A percentile compares a stretch with the other conserved stretches of the same genome.
These are phyloP conservation scores for Mediolabrus comicus DNA, from an alignment of 108 stramenopile genomes.

Conservation along the genomic window DNA sequence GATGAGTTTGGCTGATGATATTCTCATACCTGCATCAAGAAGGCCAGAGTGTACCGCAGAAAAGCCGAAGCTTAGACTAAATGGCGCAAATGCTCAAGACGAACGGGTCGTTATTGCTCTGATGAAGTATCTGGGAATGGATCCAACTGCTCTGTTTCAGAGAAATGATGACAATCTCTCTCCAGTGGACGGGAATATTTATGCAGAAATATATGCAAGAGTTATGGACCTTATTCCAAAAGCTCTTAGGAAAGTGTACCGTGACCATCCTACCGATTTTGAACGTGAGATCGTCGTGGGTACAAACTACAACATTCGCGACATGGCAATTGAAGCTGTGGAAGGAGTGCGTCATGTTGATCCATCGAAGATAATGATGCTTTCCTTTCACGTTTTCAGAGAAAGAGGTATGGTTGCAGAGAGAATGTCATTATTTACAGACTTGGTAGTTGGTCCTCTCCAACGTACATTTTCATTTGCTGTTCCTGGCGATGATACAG, in stretches of 20 bases:
- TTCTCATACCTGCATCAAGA: constrained; percentile 37
- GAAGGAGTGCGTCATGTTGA: constrained; percentile 31
- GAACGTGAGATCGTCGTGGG: constrained; percentile 34
- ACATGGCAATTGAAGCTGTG: neutral
- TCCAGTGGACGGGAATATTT: constrained; percentile 18
- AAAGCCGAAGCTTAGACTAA: neutral
- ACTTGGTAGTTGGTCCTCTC: constrained; percentile 37
- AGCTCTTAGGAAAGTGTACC: constrained; percentile 28
- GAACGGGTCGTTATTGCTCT: constrained; percentile 25
- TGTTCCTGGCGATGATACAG: constrained; percentile 38
- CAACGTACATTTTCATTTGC: constrained; percentile 48
- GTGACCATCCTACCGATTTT: constrained; percentile 23
- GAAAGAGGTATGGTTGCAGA: constrained; percentile 31
- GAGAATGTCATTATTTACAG: constrained; percentile 28
- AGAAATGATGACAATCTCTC: neutral
- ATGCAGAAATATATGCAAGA: constrained; percentile 28
- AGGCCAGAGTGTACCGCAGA: constrained; percentile 13
- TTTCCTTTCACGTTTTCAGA: constrained; percentile 23
- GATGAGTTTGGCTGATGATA: constrained; percentile 30
- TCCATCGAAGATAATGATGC: constrained; percentile 13
- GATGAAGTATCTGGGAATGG: constrained; percentile 20
- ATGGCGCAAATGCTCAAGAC: constrained; percentile 22
- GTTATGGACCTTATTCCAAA: constrained; percentile 29
- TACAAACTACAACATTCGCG: constrained; percentile 21
- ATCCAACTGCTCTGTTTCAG: constrained; percentile 22